Percentiles rank a stretch among this genome's conserved stretches.
Conservation (phyloP, 345 rosid species). For the Boechera stricta region DNA sequence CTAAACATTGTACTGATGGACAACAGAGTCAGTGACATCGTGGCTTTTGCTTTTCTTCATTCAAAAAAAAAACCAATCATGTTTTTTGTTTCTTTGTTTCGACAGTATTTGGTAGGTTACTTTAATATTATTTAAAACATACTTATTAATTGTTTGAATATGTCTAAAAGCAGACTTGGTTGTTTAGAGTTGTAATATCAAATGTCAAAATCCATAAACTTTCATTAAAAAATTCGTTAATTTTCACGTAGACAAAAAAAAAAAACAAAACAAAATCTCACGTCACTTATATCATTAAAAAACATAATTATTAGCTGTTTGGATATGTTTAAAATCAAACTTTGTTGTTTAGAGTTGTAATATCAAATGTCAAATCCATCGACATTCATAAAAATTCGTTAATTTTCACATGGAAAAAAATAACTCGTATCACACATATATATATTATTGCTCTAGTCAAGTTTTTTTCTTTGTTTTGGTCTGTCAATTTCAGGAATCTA, state of each 20-base stretch:
- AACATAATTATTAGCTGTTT: conserved; percentile 18
- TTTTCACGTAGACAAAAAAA: background rate
- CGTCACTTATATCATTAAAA: background rate
- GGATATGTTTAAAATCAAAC: conserved; percentile 11
- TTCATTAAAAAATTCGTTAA: conserved; percentile 17
- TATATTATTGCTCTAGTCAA: background rate
- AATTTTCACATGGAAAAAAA: background rate
- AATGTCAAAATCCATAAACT: conserved; percentile 26
- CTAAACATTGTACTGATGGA: background rate
- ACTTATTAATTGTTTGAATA: conserved; percentile 17
- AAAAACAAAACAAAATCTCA: background rate
- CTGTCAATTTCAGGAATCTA: background rate
- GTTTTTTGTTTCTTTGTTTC: background rate
- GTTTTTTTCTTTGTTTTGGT: background rate
- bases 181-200: background rate
- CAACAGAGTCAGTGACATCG: background rate
- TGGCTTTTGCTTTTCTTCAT: background rate
- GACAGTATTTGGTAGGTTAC: conserved; percentile 7
- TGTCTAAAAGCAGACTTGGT: conserved; percentile 3
- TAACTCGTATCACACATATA: background rate
- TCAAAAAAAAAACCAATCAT: background rate
- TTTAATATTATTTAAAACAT: conserved; percentile 19
- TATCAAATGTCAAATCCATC: conserved; percentile 19
- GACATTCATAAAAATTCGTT: conserved; percentile 23
- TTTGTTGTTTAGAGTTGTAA: conserved; percentile 3